Evolutionary conservation across 345 rosid species (phyloP).

Genomic region (Noccaea bulbosa): DNA sequence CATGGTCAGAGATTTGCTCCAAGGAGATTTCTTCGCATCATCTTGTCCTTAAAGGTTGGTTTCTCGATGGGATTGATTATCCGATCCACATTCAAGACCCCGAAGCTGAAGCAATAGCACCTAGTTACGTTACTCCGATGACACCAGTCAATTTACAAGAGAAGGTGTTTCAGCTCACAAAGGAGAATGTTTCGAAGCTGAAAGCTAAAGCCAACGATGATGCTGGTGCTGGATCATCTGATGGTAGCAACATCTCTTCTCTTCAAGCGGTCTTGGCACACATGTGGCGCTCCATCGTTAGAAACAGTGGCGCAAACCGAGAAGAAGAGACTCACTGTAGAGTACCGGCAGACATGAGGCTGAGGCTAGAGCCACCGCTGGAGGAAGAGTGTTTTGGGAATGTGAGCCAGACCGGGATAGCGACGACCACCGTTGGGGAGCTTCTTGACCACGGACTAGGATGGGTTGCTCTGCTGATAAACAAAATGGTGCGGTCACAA

Average conservation of each 20-base stretch:
- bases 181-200: neutral
- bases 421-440: neutral
- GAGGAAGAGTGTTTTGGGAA: slow-evolving; percentile 7
- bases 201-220: slow-evolving; percentile 10
- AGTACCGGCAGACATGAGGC: neutral
- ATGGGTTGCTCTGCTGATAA: neutral
- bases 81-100: neutral
- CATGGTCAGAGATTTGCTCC: slow-evolving; percentile 46
- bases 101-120: neutral
- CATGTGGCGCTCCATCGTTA: neutral
- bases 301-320: neutral
- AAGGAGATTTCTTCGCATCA: neutral
- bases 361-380: neutral
- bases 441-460: neutral
- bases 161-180: neutral
- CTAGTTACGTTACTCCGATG: neutral
- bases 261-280: neutral
- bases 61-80: neutral
- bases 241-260: neutral
- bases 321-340: neutral
- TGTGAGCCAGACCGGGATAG: neutral
- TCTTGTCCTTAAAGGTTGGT: slow-evolving; percentile 13
- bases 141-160: neutral
- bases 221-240: neutral
- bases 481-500: neutral